A percentile compares a stretch with the other conserved stretches of the same genome.
phyloP scores from a whole-genome alignment of 768 basidiomycete species.

The Pulveroboletus frians region DNA sequence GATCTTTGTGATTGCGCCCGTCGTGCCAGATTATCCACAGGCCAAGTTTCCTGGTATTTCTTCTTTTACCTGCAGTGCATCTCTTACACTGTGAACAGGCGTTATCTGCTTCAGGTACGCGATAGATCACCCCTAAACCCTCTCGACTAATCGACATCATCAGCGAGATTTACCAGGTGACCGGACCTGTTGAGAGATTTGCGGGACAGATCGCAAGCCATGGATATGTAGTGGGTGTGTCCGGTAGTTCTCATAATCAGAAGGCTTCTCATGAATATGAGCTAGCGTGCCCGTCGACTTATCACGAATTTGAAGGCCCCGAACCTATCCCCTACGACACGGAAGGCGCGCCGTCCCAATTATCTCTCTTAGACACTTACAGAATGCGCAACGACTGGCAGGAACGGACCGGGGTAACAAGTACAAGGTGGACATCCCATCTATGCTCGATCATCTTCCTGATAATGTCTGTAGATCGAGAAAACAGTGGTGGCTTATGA shows the following conservation, averaged over 20 bases:
- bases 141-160: not conserved
- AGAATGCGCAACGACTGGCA: conserved; percentile 12
- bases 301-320: conserved; percentile 90
- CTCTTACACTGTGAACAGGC: conserved; percentile 37
- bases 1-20: conserved; percentile 79
- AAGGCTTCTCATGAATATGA: not conserved
- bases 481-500: conserved; percentile 86
- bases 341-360: conserved; percentile 49
- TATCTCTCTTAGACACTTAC: not conserved
- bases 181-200: conserved; percentile 94
- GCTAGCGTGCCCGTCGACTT: conserved; percentile 75
- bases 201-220: conserved; percentile 85
- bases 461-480: conserved; percentile 57
- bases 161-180: conserved; percentile 95
- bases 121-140: not conserved
- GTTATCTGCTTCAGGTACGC: conserved; percentile 75
- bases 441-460: not conserved
- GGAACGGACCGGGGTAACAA: conserved; percentile 90
- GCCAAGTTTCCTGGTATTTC: conserved; percentile 81
- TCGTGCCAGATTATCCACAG: conserved; percentile 74
- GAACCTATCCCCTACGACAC: conserved; percentile 85
- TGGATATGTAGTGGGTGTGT: conserved; percentile 75
- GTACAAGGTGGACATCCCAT: conserved; percentile 61
- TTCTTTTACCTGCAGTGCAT: not conserved
- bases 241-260: not conserved